Percentiles rank a stretch among this genome's conserved stretches.
phyloP scores from a whole-genome alignment of 1,284 basidiomycete species.

The Pseudozyma thailandica region DNA sequence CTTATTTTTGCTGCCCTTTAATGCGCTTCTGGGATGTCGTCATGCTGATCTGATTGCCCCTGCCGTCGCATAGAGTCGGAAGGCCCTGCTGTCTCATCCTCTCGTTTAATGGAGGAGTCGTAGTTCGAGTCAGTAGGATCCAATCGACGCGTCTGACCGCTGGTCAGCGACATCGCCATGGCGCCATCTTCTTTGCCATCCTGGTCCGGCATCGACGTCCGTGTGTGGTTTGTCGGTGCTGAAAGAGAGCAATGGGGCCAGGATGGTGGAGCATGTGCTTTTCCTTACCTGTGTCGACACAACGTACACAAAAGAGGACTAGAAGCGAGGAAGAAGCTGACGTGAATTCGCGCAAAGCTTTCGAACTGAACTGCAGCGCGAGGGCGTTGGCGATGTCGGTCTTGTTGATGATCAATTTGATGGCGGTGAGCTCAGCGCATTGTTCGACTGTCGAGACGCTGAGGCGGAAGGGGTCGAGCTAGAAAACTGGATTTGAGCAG shows the following conservation, averaged over 20 bases:
- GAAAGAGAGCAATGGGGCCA: not conserved
- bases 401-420: no score
- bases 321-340: no score
- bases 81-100: not conserved
- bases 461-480: no score
- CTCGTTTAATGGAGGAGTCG: not conserved
- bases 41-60: slow-evolving; percentile 2
- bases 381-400: no score
- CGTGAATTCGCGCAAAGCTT: no score
- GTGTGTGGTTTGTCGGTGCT: not conserved
- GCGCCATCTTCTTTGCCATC: not conserved
- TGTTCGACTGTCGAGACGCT: no score
- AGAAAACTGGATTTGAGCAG: no score
- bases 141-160: slow-evolving; percentile 2
- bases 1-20: slow-evolving; percentile 7
- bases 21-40: slow-evolving; percentile 2
- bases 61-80: not conserved
- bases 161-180: not conserved
- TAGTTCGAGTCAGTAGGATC: not conserved
- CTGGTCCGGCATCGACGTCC: slow-evolving; percentile 11
- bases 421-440: no score
- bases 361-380: no score
- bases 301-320: no score
- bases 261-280: not conserved
- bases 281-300: not conserved